phyloP scores from a whole-genome alignment of 495 filamentous ascomycete genomes.

The Penicillium odoratum region DNA sequence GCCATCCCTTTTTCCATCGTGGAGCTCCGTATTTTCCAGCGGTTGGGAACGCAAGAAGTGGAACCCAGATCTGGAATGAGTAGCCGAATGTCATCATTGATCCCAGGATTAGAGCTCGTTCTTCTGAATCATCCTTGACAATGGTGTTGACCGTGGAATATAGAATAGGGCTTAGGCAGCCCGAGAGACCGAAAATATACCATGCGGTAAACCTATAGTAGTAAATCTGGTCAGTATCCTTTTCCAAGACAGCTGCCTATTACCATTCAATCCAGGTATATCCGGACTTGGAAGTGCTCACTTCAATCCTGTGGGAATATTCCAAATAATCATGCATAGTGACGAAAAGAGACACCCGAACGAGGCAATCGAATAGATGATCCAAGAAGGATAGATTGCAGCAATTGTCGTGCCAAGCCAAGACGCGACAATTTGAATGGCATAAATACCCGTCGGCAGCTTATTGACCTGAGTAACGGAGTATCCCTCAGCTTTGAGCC shows the following conservation, averaged over 20 bases:
- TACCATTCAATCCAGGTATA: too few relatives aligned
- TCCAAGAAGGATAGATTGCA: constrained; percentile 47
- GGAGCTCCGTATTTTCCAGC: constrained; percentile 45
- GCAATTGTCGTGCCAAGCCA: constrained; percentile 48
- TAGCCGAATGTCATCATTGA: constrained; percentile 53
- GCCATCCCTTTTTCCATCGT: constrained; percentile 47
- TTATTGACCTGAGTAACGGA: constrained; percentile 48
- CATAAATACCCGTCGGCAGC: constrained; percentile 43
- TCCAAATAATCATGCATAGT: constrained; percentile 48
- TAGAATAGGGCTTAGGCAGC: constrained; percentile 45
- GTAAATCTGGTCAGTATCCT: background rate
- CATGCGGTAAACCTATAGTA: constrained; percentile 43
- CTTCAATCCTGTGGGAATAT: constrained; percentile 44
- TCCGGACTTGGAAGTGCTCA: constrained; percentile 12
- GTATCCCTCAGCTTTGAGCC: constrained; percentile 49
- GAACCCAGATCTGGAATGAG: constrained; percentile 50
- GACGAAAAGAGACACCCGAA: constrained; percentile 38
- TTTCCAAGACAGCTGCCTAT: too few relatives aligned
- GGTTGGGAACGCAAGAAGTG: constrained; percentile 44
- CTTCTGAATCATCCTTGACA: constrained; percentile 47
- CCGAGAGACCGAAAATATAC: constrained; percentile 43
- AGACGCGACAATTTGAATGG: constrained; percentile 44
- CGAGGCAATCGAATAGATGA: constrained; percentile 37
- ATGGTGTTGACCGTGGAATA: constrained; percentile 50
- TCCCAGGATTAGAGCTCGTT: constrained; percentile 48